Evolutionary conservation across 345 rosid species (phyloP).

Genomic region (Hirschfeldia incana): DNA sequence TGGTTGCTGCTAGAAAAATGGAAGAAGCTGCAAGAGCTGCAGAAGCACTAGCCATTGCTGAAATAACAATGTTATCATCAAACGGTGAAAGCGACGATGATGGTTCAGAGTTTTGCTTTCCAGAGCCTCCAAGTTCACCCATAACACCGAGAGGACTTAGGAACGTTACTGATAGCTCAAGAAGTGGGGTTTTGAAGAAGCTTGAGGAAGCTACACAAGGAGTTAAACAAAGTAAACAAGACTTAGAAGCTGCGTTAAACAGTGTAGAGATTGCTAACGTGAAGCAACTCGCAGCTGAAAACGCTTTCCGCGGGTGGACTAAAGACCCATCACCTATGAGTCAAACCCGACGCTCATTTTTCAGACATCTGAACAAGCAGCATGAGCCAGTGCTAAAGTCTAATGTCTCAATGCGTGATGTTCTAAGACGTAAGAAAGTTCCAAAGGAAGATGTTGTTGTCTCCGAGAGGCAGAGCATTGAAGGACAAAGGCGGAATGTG

Average conservation of each 20-base stretch:
- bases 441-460: slow-evolving; percentile 34
- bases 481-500: slow-evolving; percentile 54
- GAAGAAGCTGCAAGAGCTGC: slow-evolving; percentile 98
- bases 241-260: slow-evolving; percentile 70
- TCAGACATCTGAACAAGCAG: slow-evolving; percentile 41
- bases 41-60: slow-evolving; percentile 84
- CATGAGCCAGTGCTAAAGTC: slow-evolving; percentile 54
- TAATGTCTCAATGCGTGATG: slow-evolving; percentile 88
- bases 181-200: slow-evolving; percentile 51
- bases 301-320: slow-evolving; percentile 68
- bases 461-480: slow-evolving; percentile 37
- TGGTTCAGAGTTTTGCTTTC: slow-evolving; percentile 43
- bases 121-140: slow-evolving; percentile 68
- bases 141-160: slow-evolving; percentile 35
- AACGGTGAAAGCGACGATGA: slow-evolving; percentile 33
- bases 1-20: slow-evolving; percentile 93
- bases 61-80: slow-evolving; percentile 56
- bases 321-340: slow-evolving; percentile 44
- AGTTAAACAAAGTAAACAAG: slow-evolving; percentile 69
- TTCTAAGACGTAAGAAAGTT: slow-evolving; percentile 80
- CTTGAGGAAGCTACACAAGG: slow-evolving; percentile 80
- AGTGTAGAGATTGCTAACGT: slow-evolving; percentile 68
- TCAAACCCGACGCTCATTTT: slow-evolving; percentile 43
- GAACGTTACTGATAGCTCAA: slow-evolving; percentile 33
- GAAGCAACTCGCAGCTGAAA: slow-evolving; percentile 78